Evolutionary conservation across 75 land plant species (phyloP), one percentile per base, ranked within the genome.

Genomic region (Picea sitchensis): DNA sequence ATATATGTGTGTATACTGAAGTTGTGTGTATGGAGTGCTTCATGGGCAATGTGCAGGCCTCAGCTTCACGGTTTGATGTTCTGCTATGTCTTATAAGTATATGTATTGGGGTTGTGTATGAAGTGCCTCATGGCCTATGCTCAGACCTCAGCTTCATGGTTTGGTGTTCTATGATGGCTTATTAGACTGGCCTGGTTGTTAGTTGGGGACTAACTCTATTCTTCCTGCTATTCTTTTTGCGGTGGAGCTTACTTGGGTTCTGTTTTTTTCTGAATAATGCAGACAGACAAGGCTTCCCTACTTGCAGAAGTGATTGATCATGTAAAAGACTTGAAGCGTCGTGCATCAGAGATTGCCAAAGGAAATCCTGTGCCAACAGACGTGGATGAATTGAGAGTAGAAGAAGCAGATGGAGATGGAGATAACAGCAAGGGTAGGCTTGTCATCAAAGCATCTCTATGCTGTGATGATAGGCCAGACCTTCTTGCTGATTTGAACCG

Each of bases 211-310:
- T 71, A n/a, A 44, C 3, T 20, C 47, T 71, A 47, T 71, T 71
- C 32, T 64, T 8, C n/a, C 17, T 68, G 44, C 18, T 36, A 44
- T 38, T 68, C 51, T 68, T 21, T 51, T 2, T 38, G 20, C 17
- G 18, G 2, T 38, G 38, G 7, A 4, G 20, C 38, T 68, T 69
- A 41, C 73, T 65, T 65, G 17, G 47, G 21, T n/a, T 67, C 36
- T 5, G 18, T 67, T 51, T 21, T 7, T 73, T 11, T 58, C 60
- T 51, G 7, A 51, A 51, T 57, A 5, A 75, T 61, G 80, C 84
- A 94, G 96, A 92, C 91, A 84, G 96, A 94, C 83, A 94, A 94
- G 75, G 96, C 96, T 26, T 83, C 92, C 3, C 76, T 94, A 65
- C 92, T 94, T 63, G 96, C 91, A 23, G 91, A 94, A 87, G 96